Evolutionary conservation across 495 filamentous ascomycete genomes (phyloP).

Genomic region (Daldinia bambusicola): DNA sequence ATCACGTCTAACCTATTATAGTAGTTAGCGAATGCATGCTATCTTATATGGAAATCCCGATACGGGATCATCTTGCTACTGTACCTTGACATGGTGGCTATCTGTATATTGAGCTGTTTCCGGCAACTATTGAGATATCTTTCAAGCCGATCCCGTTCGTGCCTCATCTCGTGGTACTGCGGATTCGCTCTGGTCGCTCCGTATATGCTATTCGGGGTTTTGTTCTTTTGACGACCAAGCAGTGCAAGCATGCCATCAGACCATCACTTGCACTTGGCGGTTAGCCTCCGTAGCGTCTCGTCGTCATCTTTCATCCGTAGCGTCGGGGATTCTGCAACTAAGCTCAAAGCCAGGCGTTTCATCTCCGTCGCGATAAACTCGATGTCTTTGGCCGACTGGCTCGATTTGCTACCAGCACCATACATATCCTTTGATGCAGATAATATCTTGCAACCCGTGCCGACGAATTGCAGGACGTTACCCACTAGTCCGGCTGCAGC

Average conservation of each 20-base stretch:
- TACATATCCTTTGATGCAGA: slow-evolving; percentile 2
- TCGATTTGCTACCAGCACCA: not conserved
- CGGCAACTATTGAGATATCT: not conserved
- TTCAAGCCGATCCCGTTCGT: not conserved
- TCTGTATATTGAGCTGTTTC: not conserved
- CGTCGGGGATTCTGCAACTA: not conserved
- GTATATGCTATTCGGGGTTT: not conserved
- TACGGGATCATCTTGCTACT: not conserved
- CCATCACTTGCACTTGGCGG: not conserved
- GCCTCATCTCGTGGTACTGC: not conserved
- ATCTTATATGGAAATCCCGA: not conserved
- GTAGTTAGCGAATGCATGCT: not conserved
- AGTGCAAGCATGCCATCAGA: not conserved
- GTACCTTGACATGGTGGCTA: not conserved
- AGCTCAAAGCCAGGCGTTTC: not conserved
- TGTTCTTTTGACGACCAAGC: not conserved
- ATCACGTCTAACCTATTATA: not conserved
- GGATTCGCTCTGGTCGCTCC: not conserved
- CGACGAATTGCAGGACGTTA: slow-evolving; percentile 1
- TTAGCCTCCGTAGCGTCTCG: not conserved
- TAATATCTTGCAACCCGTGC: not conserved
- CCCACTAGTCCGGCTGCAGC: not conserved
- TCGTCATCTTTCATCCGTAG: not conserved
- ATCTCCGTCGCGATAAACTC: not conserved
- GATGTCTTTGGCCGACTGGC: not conserved